A percentile compares a stretch with the other conserved stretches of the same genome.
These are phyloP conservation scores for Globisporangium emineosum DNA, from an alignment of 352 stramenopile species.

Conservation along the genomic window DNA sequence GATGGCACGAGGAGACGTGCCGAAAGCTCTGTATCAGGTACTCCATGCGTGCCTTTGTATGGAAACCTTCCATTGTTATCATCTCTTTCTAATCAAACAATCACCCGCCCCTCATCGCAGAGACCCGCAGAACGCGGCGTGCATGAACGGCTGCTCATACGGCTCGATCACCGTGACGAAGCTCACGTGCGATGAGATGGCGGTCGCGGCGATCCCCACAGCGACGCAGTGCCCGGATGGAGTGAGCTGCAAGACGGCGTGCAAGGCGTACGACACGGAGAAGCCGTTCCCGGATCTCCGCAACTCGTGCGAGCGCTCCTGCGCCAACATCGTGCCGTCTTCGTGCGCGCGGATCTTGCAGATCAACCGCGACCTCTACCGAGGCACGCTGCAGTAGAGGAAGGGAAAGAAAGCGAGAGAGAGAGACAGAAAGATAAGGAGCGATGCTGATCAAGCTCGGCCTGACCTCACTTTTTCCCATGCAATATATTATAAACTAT, in stretches of 20 bases:
- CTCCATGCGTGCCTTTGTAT: constrained; percentile 1
- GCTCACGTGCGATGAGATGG: constrained; percentile 55
- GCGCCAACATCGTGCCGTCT: constrained; percentile 55
- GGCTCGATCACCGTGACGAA: constrained; percentile 71
- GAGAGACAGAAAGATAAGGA: neutral
- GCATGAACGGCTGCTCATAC: constrained; percentile 78
- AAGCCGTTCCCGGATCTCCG: constrained; percentile 40
- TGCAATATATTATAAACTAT: neutral
- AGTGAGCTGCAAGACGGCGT: constrained; percentile 57
- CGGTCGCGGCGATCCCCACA: constrained; percentile 22
- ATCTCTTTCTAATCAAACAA: too few relatives aligned
- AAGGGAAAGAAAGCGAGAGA: neutral
- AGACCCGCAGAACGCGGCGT: constrained; percentile 56
- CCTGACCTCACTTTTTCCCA: neutral
- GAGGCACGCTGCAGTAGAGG: constrained; percentile 24
- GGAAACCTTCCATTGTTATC: neutral
- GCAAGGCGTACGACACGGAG: constrained; percentile 58
- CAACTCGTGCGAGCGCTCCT: constrained; percentile 51
- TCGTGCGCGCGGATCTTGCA: constrained; percentile 63
- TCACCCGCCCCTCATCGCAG: too few relatives aligned
- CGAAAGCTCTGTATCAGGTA: constrained; percentile 57
- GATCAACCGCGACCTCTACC: constrained; percentile 57
- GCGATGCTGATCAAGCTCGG: neutral
- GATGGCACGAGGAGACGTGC: constrained; percentile 75
- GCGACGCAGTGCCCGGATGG: constrained; percentile 46